Evolutionary conservation across 164 flowering plant species (phyloP).

Genomic region (Nymphaea thermarum): DNA sequence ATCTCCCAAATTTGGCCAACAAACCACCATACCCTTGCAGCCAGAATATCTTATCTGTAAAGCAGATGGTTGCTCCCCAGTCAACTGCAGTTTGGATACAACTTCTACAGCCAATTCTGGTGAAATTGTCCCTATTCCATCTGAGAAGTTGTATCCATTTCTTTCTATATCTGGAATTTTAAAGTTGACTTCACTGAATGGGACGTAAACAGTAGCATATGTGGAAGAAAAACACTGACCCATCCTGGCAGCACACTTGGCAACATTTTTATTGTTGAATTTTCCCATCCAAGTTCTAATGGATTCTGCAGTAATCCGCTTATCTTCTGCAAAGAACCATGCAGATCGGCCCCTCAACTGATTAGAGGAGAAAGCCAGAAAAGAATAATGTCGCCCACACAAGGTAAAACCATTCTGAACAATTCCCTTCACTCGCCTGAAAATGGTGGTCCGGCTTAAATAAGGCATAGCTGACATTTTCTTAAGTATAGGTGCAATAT

Average conservation of each 20-base stretch:
- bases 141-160: conserved; percentile 68
- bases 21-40: conserved; percentile 84
- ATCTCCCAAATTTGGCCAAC: conserved; percentile 63
- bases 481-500: conserved; percentile 56
- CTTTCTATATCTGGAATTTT: conserved; percentile 56
- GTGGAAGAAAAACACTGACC: conserved; percentile 97
- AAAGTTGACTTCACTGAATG: conserved; percentile 29
- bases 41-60: conserved; percentile 93
- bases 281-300: conserved; percentile 80
- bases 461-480: conserved; percentile 31
- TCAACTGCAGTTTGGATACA: conserved; percentile 54
- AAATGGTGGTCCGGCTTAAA: conserved; percentile 53
- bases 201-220: conserved; percentile 81
- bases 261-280: conserved; percentile 47
- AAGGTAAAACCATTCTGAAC: conserved; percentile 52
- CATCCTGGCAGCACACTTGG: conserved; percentile 96
- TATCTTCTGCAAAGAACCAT: conserved; percentile 85
- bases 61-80: conserved; percentile 53
- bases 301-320: conserved; percentile 11
- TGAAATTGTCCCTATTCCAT: conserved; percentile 83
- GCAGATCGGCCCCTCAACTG: conserved; percentile 90
- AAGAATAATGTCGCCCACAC: conserved; percentile 71
- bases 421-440: conserved; percentile 45
- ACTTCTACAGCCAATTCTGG: conserved; percentile 76
- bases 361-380: conserved; percentile 84